Conservation (phyloP, 2,329 filamentous ascomycete species). For the Lasiodiplodia sp. region DNA sequence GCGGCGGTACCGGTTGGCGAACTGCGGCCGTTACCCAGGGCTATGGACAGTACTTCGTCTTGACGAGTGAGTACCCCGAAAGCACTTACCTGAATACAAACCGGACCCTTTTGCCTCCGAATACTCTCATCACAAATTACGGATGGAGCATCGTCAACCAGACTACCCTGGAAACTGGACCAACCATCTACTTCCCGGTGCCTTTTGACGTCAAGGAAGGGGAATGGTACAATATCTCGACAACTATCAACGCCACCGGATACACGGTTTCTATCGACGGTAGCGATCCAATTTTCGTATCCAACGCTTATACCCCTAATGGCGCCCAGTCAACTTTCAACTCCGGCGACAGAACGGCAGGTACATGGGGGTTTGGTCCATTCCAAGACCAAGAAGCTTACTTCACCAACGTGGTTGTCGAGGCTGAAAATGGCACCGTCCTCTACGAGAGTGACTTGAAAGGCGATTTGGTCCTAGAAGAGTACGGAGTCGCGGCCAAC, state of each 20-base stretch:
- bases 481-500: slow-evolving; percentile 49
- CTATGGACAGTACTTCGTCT: slow-evolving; percentile 20
- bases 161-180: slow-evolving; percentile 40
- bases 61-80: slow-evolving; percentile 29
- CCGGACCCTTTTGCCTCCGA: slow-evolving; percentile 44
- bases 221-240: slow-evolving; percentile 50
- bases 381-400: slow-evolving; percentile 51
- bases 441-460: slow-evolving; percentile 45
- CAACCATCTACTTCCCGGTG: slow-evolving; percentile 39
- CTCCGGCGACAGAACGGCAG: slow-evolving; percentile 33
- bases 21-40: slow-evolving; percentile 33
- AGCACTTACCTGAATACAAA: slow-evolving; percentile 46
- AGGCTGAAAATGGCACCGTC: slow-evolving; percentile 39
- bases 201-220: slow-evolving; percentile 42
- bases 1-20: slow-evolving; percentile 50
- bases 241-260: slow-evolving; percentile 39
- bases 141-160: slow-evolving; percentile 49
- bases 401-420: slow-evolving; percentile 45
- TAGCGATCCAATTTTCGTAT: slow-evolving; percentile 34
- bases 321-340: not conserved
- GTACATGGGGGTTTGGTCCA: slow-evolving; percentile 51
- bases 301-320: slow-evolving; percentile 5
- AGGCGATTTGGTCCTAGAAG: slow-evolving; percentile 39
- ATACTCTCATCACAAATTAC: slow-evolving; percentile 45
- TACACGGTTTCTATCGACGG: slow-evolving; percentile 42